A percentile compares a stretch with the other conserved stretches of the same genome.
Conservation (phyloP, 2,329 filamentous ascomycete genomes). For the Phialocephala sp. region DNA sequence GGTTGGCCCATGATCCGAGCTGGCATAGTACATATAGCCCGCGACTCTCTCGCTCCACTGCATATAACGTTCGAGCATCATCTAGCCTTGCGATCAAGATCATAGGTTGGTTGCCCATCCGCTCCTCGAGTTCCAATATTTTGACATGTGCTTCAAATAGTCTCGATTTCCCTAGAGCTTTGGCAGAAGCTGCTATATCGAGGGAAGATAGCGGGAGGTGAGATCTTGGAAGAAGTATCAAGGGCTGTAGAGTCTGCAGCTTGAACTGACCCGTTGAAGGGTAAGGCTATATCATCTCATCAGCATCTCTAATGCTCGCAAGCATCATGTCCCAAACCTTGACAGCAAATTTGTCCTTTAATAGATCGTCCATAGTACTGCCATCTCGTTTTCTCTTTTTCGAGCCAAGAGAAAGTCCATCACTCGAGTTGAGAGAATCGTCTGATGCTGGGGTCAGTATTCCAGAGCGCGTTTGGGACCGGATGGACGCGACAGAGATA, state of each 20-base stretch:
- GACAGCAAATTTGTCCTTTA: constrained; percentile 43
- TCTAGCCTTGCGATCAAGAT: constrained; percentile 68
- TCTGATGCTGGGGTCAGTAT: constrained; percentile 41
- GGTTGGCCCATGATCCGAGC: constrained; percentile 69
- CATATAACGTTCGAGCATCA: constrained; percentile 59
- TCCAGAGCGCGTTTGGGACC: constrained; percentile 36
- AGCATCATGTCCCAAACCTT: constrained; percentile 37
- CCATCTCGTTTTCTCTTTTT: constrained; percentile 45
- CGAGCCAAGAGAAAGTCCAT: constrained; percentile 28
- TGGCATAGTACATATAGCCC: constrained; percentile 72
- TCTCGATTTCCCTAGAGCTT: constrained; percentile 57
- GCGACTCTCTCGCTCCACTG: constrained; percentile 67
- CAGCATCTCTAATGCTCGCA: constrained; percentile 8
- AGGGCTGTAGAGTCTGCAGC: constrained; percentile 61
- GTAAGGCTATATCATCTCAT: constrained; percentile 54
- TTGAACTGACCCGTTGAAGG: constrained; percentile 58
- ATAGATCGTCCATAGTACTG: constrained; percentile 40
- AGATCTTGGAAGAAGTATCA: constrained; percentile 67
- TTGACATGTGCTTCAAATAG: constrained; percentile 67
- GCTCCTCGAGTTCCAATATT: constrained; percentile 66
- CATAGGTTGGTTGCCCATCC: constrained; percentile 58
- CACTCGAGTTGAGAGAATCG: constrained; percentile 31
- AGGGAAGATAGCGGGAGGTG: constrained; percentile 65
- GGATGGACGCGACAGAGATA: constrained; percentile 38
- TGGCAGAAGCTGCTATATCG: constrained; percentile 58